These are phyloP conservation scores for Lycium barbarum DNA, from an alignment of 257 asterid species.

Conservation along the genomic window DNA sequence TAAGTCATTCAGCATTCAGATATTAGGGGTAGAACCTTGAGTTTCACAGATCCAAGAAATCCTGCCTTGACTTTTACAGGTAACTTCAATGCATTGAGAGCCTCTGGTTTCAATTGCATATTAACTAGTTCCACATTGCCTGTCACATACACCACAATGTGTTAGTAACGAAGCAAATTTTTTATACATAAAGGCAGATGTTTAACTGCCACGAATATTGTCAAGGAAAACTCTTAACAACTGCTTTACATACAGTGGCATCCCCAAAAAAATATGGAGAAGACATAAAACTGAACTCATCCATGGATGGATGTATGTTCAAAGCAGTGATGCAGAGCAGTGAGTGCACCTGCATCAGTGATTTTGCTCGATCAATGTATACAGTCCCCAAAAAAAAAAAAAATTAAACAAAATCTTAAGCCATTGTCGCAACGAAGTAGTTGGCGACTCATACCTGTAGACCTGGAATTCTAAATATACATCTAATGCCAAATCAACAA, in stretches of 20 bases:
- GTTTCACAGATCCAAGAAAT: constrained; percentile 96
- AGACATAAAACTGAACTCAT: not conserved
- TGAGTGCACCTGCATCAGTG: not conserved
- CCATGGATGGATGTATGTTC: not conserved
- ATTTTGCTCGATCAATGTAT: not conserved
- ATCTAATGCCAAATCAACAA: not conserved
- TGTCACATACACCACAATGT: constrained; percentile 40
- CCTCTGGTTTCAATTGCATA: constrained; percentile 99
- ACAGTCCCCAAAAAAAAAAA: not conserved
- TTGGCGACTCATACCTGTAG: not conserved
- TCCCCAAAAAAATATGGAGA: not conserved
- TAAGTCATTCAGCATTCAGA: constrained; percentile 7
- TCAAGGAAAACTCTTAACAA: constrained; percentile 13
- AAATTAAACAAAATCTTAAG: not conserved
- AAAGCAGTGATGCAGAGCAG: not conserved
- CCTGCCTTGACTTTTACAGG: constrained; percentile 99
- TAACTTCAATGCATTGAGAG: constrained; percentile 94
- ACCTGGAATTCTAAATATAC: not conserved
- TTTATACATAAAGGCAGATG: not conserved
- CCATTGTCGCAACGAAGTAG: not conserved
- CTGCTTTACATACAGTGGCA: not conserved
- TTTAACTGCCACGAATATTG: not conserved
- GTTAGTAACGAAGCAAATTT: constrained; percentile 20
- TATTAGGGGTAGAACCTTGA: constrained; percentile 67
- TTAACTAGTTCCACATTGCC: constrained; percentile 94